A percentile compares a stretch with the other conserved stretches of the same genome.
Evolutionary conservation across 768 basidiomycete genomes (phyloP).

Genomic region (Auriscalpium orientale): DNA sequence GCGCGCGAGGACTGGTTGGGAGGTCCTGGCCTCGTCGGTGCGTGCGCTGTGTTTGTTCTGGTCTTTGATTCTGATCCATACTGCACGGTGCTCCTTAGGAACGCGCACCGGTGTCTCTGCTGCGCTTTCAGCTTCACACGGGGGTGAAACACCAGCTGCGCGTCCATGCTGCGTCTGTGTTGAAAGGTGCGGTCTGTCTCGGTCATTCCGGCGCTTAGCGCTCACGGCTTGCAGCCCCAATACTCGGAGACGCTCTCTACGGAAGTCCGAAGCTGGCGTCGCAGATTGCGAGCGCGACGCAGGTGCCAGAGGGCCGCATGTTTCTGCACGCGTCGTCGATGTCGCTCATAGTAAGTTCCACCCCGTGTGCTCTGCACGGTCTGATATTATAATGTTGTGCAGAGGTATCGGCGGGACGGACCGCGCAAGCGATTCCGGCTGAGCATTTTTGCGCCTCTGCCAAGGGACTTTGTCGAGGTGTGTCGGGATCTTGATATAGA

Average conservation of each 20-base stretch:
- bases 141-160: constrained; percentile 16
- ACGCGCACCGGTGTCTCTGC: constrained; percentile 4
- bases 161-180: constrained; percentile 8
- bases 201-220: neutral
- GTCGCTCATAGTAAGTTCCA: constrained; percentile 8
- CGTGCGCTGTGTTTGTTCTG: neutral
- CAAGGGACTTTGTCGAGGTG: constrained; percentile 7
- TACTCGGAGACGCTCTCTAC: constrained; percentile 13
- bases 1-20: constrained; percentile 9
- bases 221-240: constrained; percentile 3
- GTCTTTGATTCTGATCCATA: constrained; percentile 2
- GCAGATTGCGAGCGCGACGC: neutral
- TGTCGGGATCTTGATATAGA: constrained; percentile 5
- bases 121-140: constrained; percentile 10
- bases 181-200: constrained; percentile 3
- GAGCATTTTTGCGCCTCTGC: constrained; percentile 12
- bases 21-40: constrained; percentile 13
- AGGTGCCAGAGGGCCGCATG: constrained; percentile 6
- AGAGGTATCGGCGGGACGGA: constrained; percentile 12
- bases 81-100: neutral
- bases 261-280: neutral
- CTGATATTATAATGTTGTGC: neutral
- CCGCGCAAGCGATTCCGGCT: constrained; percentile 10
- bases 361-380: neutral
- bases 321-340: constrained; percentile 15